Evolutionary conservation across 2,329 filamentous ascomycete species (phyloP), one percentile per base, ranked within the genome.

Genomic region (Thelonectria rubi): DNA sequence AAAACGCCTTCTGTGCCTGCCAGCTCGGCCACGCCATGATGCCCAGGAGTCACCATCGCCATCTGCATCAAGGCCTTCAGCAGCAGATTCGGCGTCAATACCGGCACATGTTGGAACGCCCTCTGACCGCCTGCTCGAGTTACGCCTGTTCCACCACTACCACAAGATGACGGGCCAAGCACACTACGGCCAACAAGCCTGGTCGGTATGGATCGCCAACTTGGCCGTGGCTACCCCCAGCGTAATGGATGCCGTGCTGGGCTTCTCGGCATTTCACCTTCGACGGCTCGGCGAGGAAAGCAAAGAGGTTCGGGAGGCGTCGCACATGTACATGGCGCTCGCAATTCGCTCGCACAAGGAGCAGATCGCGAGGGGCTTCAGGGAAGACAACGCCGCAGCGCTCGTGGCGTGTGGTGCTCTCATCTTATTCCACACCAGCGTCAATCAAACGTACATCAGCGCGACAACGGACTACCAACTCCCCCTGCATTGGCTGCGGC

Each of bases 181-280:
- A 8, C 4, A 9, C 2, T 1, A 7, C 17, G 17, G 20, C 5
- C 60, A 58, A 30, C 30, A 47, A 2, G 12, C 21, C 12, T 62
- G 60, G 60, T 30, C 49, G 18, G 24, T 14, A 18, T 62, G 60
- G 60, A 59, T 58, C 12, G 32, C 45, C 11, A 53, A 54, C 12
- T 21, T 50, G 32, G 60, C 60, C 2, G 39, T 58, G 3, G 12
- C n/a, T 5, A 50, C 26, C 1, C 45, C 55, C 2, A 24, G 17
- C 3, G 55, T 58, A 8, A 62, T 62, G 60, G 46, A 62, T 26
- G 55, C 60, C 11, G 26, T 62, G 3, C 39, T 62, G 5, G 60
- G 60, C 49, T 62, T 62, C 17, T 58, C 60, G 1, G 60, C 60
- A 4, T 62, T 62, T 11, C 60, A 62, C 17, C 43, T 62, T 4